Evolutionary conservation across 2,329 filamentous ascomycete species (phyloP), one percentile per base, ranked within the genome.

Genomic region (Penicillium olsonii): DNA sequence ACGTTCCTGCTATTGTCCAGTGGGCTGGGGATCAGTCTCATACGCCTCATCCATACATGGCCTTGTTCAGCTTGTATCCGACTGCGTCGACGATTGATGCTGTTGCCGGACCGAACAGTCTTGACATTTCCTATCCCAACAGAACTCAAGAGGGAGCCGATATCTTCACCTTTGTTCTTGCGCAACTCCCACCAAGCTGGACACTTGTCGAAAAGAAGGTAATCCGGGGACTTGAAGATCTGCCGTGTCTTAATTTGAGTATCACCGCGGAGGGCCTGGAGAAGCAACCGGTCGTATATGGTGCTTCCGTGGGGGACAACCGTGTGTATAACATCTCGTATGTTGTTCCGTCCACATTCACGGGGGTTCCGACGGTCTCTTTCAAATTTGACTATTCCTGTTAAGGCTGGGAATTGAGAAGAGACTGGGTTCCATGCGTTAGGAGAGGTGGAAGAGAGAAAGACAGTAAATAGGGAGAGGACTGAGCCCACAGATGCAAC

Each of bases 261-360:
- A 67, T 77, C 0, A 54, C 62, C 4, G 73, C 74, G 1, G 58
- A 66, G 2, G 75, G 74, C 0, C 46, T 77, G 20, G 61, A 68
- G 37, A 57, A 65, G 37, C 62, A 69, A 51, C 65, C 68, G 1
- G 67, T 71, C 2, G 57, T 63, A 3, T 76, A 77, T 44, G 71
- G 71, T 0, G 56, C 58, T 10, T 60, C 59, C 8, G 59, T 78
- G 38, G 66, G 72, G 35, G 65, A 75, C 42, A 74, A 78, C 42
- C 65, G 66, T 50, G 72, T 72, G 17, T 77, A 77, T 29, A 78
- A 78, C 33, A 66, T 78, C 20, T 76, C 75, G 2, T 78, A 76
- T 51, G 68, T 62, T 3, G 75, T 78, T 2, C 74, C 74, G 0
- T 52, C 53, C 0, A 67, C 59, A 2, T 78, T 75, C 35, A 52